phyloP scores from a whole-genome alignment of 2,329 filamentous ascomycete genomes.

The Arthrobotrys sinensis region DNA sequence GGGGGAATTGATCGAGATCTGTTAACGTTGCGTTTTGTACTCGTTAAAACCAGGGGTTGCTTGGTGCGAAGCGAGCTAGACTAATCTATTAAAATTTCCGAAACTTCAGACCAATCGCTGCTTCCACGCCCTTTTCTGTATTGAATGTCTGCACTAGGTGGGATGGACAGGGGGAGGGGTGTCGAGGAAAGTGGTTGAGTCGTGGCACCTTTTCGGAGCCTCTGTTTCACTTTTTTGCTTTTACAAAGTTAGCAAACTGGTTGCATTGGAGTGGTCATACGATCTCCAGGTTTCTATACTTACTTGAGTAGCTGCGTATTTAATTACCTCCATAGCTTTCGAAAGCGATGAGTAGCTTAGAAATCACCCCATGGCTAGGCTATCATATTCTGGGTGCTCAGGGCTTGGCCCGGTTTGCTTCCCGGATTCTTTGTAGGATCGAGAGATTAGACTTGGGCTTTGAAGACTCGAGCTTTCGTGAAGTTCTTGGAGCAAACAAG shows the following conservation, averaged over 20 bases:
- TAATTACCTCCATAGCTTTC: conserved; percentile 2
- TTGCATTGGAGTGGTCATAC: conserved; percentile 27
- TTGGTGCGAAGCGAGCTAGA: conserved; percentile 7
- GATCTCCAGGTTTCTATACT: conserved; percentile 31
- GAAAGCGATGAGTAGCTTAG: too few species aligned
- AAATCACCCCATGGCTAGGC: too few species aligned
- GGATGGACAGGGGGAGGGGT: not conserved
- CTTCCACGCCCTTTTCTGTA: not conserved
- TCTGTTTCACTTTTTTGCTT: conserved; percentile 28
- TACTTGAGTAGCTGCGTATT: conserved; percentile 28
- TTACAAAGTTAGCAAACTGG: not conserved
- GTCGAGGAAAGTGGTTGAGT: conserved; percentile 7
- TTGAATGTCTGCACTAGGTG: not conserved
- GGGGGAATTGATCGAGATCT: conserved; percentile 12
- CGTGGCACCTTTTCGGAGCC: conserved; percentile 29
- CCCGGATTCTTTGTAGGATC: too few species aligned
- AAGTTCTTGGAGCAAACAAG: too few species aligned
- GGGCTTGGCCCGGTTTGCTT: too few species aligned
- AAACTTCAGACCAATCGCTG: conserved; percentile 30
- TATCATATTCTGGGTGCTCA: too few species aligned
- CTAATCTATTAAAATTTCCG: conserved; percentile 55
- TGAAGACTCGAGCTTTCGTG: too few species aligned
- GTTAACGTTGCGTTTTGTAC: conserved; percentile 13
- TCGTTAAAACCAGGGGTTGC: conserved; percentile 32
- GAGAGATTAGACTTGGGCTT: too few species aligned